Evolutionary conservation across 192 early-diverging fungal species (phyloP).

Genomic region (Gonapodya sp.): DNA sequence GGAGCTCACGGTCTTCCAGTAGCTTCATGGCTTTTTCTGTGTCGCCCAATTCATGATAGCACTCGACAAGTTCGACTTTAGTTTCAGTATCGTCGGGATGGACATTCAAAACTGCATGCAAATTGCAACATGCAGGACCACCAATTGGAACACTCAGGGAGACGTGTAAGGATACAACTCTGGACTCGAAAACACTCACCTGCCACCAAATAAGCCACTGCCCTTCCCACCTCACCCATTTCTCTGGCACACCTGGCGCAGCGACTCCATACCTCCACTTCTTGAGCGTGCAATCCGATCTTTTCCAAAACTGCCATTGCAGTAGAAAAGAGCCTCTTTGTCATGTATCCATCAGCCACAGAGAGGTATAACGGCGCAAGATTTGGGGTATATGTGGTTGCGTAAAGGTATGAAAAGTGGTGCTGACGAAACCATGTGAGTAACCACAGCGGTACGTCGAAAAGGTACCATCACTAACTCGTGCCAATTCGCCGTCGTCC

Average conservation of each 20-base stretch:
- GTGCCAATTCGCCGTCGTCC: background rate
- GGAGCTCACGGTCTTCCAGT: background rate
- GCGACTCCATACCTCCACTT: background rate
- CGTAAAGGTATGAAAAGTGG: background rate
- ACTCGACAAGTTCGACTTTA: background rate
- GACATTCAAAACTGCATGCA: background rate
- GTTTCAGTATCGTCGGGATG: background rate
- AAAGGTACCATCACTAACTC: background rate
- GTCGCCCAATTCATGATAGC: background rate
- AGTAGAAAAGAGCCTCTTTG: background rate
- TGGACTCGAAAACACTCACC: background rate
- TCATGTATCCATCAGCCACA: slow-evolving; percentile 1
- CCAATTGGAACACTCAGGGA: too few species aligned
- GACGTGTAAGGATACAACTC: background rate
- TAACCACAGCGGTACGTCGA: background rate
- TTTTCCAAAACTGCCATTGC: background rate
- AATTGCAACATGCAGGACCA: background rate
- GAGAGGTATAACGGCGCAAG: background rate
- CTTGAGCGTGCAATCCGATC: background rate
- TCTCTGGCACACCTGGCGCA: background rate
- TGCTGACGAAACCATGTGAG: background rate
- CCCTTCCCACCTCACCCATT: background rate
- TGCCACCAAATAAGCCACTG: background rate
- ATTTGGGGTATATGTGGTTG: background rate
- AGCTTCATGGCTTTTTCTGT: background rate